A percentile compares a stretch with the other conserved stretches of the same genome.
phyloP scores from a whole-genome alignment of 192 early-diverging fungal species.

The Coemansia erecta region DNA sequence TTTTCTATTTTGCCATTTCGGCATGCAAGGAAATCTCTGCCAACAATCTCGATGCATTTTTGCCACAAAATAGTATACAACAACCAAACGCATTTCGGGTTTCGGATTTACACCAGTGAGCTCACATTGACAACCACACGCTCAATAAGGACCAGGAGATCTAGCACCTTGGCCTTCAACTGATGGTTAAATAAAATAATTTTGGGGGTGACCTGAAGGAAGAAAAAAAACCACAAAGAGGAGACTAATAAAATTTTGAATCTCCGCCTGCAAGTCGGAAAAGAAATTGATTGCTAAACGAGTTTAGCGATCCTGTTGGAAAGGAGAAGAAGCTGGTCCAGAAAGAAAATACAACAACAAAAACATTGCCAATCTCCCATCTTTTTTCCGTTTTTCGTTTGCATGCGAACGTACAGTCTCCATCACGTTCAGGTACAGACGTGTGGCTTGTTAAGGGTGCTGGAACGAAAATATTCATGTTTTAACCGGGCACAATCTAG shows the following conservation, averaged over 20 bases:
- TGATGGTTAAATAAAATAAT: no score
- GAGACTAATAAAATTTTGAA: conserved; percentile 2
- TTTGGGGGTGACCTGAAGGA: not conserved
- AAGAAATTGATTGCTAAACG: not conserved
- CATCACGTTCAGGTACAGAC: no score
- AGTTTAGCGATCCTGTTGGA: not conserved
- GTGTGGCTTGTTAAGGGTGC: no score
- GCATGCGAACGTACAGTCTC: no score
- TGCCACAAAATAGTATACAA: not conserved
- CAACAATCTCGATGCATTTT: not conserved
- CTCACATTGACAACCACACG: not conserved
- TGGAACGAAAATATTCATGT: no score
- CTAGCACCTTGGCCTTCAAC: not conserved
- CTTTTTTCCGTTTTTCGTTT: no score
- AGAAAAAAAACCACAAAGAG: not conserved
- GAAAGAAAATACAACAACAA: not conserved
- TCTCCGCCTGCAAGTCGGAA: not conserved
- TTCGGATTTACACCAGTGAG: not conserved
- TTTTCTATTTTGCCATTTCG: no score
- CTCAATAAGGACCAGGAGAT: not conserved
- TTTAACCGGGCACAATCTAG: no score
- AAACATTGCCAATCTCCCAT: no score
- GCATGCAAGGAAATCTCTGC: no score
- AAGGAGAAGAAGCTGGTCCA: not conserved
- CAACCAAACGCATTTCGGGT: not conserved